Base-by-base conservation (phyloP, 2,329 filamentous ascomycete genomes). In the Trichoderma lentiforme region DNA sequence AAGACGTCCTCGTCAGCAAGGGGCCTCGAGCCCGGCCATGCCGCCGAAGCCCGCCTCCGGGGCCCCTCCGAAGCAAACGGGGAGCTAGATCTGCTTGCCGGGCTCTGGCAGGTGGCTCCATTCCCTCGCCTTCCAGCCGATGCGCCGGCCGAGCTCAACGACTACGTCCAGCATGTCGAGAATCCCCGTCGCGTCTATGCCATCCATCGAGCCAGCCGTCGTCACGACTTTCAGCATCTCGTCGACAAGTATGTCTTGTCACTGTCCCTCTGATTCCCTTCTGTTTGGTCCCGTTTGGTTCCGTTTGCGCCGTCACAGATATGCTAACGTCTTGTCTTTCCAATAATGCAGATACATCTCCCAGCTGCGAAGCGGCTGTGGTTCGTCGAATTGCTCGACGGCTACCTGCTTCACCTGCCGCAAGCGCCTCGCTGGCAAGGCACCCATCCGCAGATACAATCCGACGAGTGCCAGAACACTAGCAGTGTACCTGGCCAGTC, bases 351-450 rank as follows among this genome's bases (percentile, higher is more conserved):
- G 93, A 77, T 97, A 93, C 78, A 90, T 95, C 64, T 85, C 88
- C 39, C 94, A 97, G 81, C 88, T 97, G n/a, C 89, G 94, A 71
- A 88, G 92, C 75, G 94, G 94, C 74, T 97, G 94, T 79, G 89
- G 89, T 73, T 88, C 88, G 74, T 83, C 86, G 68, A 84, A 86
- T 66, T 97, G 94, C 81, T 85, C 85, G 43, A 95, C 90, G 1
- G 83, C 93, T 15, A 95, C 93, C 15, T 97, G 94, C 82, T 92
- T 95, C 78, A 94, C 91, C 73, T 94, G 89, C 79, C 90, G 92
- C 70, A 92, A 88, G 80, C 88, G 92, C 75, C 83, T 91, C 53
- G 87, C 89, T 30, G 88, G 87, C 39, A 89, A 89, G 74, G 87
- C 87, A 0, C 93, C 93, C 3, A 88, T 94, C 76, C 90, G 93